These are phyloP conservation scores for Chaetomiaceae sp. DNA, from an alignment of 2,329 filamentous ascomycete genomes.

Conservation along the genomic window DNA sequence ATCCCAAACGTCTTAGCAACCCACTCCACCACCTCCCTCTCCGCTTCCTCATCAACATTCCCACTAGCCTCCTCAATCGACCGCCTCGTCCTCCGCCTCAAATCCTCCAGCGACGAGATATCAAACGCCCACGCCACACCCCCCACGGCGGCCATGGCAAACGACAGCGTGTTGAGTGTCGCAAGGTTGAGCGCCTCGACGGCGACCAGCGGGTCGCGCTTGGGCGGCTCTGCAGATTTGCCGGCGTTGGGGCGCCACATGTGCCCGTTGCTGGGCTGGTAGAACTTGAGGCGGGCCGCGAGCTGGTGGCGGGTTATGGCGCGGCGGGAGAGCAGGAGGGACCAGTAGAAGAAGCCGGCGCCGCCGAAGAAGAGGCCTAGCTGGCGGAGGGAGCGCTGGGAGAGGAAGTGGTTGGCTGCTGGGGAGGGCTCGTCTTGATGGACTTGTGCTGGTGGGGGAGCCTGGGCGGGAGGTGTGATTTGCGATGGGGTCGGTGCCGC, in stretches of 20 bases:
- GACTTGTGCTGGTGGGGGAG: not conserved
- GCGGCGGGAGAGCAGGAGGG: conserved; percentile 66
- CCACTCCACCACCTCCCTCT: conserved; percentile 60
- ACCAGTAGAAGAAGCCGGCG: conserved; percentile 68
- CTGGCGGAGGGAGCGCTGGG: conserved; percentile 54
- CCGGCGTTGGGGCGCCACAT: not conserved
- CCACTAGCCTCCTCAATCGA: conserved; percentile 34
- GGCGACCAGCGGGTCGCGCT: conserved; percentile 62
- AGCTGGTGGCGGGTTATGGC: conserved; percentile 61
- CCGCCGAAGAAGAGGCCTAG: conserved; percentile 70
- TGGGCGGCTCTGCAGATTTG: conserved; percentile 26
- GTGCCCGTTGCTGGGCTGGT: conserved; percentile 52
- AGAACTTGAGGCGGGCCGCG: conserved; percentile 65
- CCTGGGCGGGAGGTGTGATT: not conserved
- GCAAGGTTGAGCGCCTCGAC: conserved; percentile 80
- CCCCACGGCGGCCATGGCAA: conserved; percentile 70
- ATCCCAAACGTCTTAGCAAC: conserved; percentile 55
- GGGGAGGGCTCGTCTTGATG: not conserved
- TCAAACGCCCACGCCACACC: conserved; percentile 74
- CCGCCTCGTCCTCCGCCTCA: conserved; percentile 49
- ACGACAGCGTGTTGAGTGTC: conserved; percentile 76
- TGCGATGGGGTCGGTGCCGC: not conserved
- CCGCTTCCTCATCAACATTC: conserved; percentile 45
- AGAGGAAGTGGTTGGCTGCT: conserved; percentile 29
- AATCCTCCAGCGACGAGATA: conserved; percentile 64